Evolutionary conservation across 768 basidiomycete species (phyloP).

Genomic region (Rhodotorula diobovata): DNA sequence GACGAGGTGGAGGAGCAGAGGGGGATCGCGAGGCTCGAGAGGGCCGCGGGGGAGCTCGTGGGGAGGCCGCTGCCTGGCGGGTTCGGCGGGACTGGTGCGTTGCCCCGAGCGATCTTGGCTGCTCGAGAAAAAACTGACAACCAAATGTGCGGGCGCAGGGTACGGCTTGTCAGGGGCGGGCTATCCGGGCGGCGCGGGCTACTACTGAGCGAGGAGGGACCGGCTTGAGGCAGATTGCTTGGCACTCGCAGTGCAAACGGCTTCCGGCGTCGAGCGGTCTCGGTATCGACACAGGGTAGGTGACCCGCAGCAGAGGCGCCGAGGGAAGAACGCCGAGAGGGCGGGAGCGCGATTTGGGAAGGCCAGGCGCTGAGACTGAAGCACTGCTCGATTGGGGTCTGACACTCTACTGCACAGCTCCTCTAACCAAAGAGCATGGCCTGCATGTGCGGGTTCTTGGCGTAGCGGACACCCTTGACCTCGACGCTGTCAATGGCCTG

Average conservation of each 20-base stretch:
- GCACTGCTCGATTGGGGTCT: not conserved
- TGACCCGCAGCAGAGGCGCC: too few species aligned
- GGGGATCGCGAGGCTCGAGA: not conserved
- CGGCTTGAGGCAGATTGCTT: too few species aligned
- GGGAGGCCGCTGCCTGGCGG: not conserved
- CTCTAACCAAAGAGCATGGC: not conserved
- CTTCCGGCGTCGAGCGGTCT: too few species aligned
- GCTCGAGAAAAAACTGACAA: constrained; percentile 53
- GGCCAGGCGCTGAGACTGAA: too few species aligned
- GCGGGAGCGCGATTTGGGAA: too few species aligned
- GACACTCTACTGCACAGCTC: not conserved
- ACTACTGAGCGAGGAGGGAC: too few species aligned
- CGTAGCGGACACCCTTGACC: constrained; percentile 52
- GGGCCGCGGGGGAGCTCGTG: not conserved
- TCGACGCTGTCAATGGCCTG: constrained; percentile 47
- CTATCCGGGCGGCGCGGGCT: not conserved
- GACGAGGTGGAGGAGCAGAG: constrained; percentile 5
- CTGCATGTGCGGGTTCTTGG: not conserved
- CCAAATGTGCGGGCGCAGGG: not conserved
- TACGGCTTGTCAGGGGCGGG: not conserved
- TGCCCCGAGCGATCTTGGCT: not conserved
- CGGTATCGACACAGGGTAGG: too few species aligned
- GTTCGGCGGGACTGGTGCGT: constrained; percentile 56
- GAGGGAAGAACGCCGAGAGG: too few species aligned
- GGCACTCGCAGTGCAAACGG: too few species aligned